Evolutionary conservation across 1,284 basidiomycete species (phyloP).

Genomic region (Cutaneotrichosporon sp.): DNA sequence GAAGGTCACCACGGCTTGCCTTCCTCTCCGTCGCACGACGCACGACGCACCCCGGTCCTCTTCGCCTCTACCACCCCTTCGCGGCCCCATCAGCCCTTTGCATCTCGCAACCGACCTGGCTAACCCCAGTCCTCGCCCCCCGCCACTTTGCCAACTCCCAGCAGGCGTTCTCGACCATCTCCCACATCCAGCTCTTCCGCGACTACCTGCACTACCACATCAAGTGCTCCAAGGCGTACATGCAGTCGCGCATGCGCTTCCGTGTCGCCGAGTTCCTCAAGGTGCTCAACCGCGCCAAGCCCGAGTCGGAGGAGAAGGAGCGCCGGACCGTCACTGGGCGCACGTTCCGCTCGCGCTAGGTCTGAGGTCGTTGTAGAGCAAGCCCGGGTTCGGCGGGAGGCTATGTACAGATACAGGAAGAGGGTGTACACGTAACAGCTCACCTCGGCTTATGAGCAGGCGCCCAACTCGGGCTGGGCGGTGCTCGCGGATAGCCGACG

Average conservation of each 20-base stretch:
- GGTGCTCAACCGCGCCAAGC: slow-evolving; percentile 96
- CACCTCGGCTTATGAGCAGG: too few species aligned
- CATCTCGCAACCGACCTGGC: background rate
- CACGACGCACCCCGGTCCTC: too few species aligned
- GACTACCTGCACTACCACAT: slow-evolving; percentile 99
- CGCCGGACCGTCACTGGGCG: slow-evolving; percentile 79
- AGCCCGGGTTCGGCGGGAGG: background rate
- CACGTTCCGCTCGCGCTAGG: slow-evolving; percentile 48
- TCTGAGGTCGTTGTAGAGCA: background rate
- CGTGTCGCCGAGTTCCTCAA: slow-evolving; percentile 97
- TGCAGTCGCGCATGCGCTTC: slow-evolving; percentile 96
- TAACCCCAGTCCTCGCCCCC: slow-evolving; percentile 77
- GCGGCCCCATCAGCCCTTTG: too few species aligned
- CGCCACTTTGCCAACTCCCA: slow-evolving; percentile 82
- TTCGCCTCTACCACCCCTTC: too few species aligned
- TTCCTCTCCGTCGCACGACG: too few species aligned
- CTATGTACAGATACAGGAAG: slow-evolving; percentile 2
- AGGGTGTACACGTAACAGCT: background rate
- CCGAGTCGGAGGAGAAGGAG: slow-evolving; percentile 70
- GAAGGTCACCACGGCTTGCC: too few species aligned
- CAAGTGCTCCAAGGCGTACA: slow-evolving; percentile 98
- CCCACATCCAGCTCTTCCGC: slow-evolving; percentile 94
- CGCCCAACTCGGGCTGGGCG: too few species aligned
- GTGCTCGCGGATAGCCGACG: too few species aligned
- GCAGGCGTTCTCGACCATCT: slow-evolving; percentile 82